Evolutionary conservation across 192 early-diverging fungal species (phyloP).

Genomic region (Cetraspora pellucida): DNA sequence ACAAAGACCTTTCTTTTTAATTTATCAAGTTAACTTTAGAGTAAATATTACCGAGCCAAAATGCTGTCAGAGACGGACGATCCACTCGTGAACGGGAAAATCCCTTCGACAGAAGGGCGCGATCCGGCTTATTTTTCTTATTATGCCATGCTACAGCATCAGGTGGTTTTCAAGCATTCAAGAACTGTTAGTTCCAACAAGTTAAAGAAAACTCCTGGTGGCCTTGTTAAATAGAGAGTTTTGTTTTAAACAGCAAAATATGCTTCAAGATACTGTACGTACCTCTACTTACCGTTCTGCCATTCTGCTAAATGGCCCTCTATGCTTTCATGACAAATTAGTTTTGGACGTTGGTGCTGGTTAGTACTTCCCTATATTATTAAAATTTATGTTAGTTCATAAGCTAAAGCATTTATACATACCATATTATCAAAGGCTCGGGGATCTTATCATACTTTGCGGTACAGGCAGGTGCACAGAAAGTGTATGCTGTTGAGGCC

Average conservation of each 20-base stretch:
- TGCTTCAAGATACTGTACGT: slow-evolving; percentile 93
- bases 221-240: slow-evolving; percentile 36
- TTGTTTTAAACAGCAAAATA: slow-evolving; percentile 85
- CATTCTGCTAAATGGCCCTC: slow-evolving; percentile 76
- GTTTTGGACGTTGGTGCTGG: slow-evolving; percentile 95
- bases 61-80: too few species aligned
- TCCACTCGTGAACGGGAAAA: slow-evolving; percentile 3
- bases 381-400: not conserved
- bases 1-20: too few species aligned
- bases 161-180: slow-evolving; percentile 49
- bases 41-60: too few species aligned
- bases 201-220: slow-evolving; percentile 19
- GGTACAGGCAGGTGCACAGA: slow-evolving; percentile 87
- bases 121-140: slow-evolving; percentile 80
- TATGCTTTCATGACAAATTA: slow-evolving; percentile 75
- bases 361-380: slow-evolving; percentile 6
- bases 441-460: slow-evolving; percentile 97
- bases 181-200: slow-evolving; percentile 25
- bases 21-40: too few species aligned
- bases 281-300: slow-evolving; percentile 95
- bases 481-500: slow-evolving; percentile 96
- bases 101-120: slow-evolving; percentile 53
- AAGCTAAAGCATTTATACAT: not conserved
- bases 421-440: slow-evolving; percentile 49
- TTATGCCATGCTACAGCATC: slow-evolving; percentile 80